Conservation (phyloP, 805 yeast genomes). For the Wickerhamiella hasegawae region DNA sequence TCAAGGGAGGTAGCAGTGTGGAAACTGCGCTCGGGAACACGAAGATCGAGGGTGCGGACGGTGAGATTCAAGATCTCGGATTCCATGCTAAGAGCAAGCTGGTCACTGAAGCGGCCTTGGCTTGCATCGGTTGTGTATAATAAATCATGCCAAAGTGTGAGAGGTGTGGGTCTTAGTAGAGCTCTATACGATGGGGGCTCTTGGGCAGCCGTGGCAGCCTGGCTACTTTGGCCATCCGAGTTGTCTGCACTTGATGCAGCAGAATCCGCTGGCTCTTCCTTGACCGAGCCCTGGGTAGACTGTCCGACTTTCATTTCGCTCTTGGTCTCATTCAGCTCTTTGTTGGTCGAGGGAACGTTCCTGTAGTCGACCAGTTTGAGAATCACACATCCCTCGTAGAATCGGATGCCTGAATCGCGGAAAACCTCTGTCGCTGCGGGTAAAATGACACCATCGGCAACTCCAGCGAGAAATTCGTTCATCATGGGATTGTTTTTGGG, state of each 20-base stretch:
- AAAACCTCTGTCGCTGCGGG: slow-evolving; percentile 79
- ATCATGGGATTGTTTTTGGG: slow-evolving; percentile 66
- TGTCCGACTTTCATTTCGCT: not conserved
- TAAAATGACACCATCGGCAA: slow-evolving; percentile 72
- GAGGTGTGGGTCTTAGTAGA: slow-evolving; percentile 61
- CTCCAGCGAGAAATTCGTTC: slow-evolving; percentile 57
- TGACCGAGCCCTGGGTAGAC: not conserved
- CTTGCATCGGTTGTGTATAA: slow-evolving; percentile 71
- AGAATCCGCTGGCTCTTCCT: slow-evolving; percentile 8
- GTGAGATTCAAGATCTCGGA: slow-evolving; percentile 72
- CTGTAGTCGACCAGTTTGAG: slow-evolving; percentile 81
- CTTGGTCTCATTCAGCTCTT: not conserved
- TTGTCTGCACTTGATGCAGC: not conserved
- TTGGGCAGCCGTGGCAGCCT: slow-evolving; percentile 13
- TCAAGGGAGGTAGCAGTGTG: slow-evolving; percentile 1
- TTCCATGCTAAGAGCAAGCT: slow-evolving; percentile 66
- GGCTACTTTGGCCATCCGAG: not conserved
- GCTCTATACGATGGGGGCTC: slow-evolving; percentile 66
- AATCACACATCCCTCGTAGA: slow-evolving; percentile 83
- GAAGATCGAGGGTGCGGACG: slow-evolving; percentile 57
- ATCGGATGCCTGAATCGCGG: slow-evolving; percentile 66
- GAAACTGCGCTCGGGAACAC: slow-evolving; percentile 33
- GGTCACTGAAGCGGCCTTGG: slow-evolving; percentile 52
- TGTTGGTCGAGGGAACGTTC: slow-evolving; percentile 16
- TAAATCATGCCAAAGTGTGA: slow-evolving; percentile 72